Base-by-base conservation (phyloP, 257 asterid species). In the Solanum chilense region DNA sequence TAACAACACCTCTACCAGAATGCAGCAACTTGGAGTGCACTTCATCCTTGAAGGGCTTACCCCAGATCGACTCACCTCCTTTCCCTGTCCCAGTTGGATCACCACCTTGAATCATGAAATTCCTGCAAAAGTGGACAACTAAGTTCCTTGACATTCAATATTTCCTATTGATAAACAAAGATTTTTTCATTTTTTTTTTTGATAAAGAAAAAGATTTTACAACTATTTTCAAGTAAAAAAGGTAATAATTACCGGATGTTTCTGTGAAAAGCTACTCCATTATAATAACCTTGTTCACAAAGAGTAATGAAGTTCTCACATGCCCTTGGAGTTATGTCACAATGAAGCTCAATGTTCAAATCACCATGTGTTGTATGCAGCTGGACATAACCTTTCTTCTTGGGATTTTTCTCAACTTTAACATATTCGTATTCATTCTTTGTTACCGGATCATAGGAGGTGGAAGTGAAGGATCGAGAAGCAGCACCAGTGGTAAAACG, bases 71-170 rank as follows among this genome's bases (percentile, higher is more conserved):
- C 88, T 96, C 98, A 9, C 99, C 99, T 82, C 99, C 99, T 91
- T 84, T 93, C 74, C 99, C 99, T 52, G 98, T 94, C 87, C 97
- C 99, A 68, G 99, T 95, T 90, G 98, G 98, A 91, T 97, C 99
- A 77, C 99, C 99, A 41, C 99, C 99, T 93, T 97, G 99, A 91
- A 97, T 93, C 99, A 96, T 96, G 89, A 96, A 97, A 92, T 97
- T 97, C 90, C 99, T 96, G 89, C 91, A 89, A 27, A 87, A 83
- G 58, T 69, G 70, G 15, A 80, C 66, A 88, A 82, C 86, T 49
- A 14, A 49, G 84, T 33, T 71, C 37, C 82, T 73, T 64, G 49
- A 78, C 74, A 85, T 52, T 69, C 58, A 66, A 82, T 47, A 83
- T 44, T 80, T n/a, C 64, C 41, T 74, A 74, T 39, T 66, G 74